Base-by-base conservation (phyloP, 495 filamentous ascomycete species). In the Penicillium cinerascens region DNA sequence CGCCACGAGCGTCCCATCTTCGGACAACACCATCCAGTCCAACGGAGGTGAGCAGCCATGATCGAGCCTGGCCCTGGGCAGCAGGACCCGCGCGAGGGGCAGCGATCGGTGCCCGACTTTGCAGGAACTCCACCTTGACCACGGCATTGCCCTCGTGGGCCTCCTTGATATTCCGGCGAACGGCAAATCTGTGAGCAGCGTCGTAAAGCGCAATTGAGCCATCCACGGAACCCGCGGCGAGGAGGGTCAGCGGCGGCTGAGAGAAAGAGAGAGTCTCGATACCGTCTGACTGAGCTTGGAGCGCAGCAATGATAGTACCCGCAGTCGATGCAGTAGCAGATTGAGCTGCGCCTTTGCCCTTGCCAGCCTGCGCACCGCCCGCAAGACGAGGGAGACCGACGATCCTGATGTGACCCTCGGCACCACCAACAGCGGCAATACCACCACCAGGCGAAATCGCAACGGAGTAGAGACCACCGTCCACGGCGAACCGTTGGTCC, bases 171-270 rank as follows among this genome's bases (percentile, higher is more conserved):
- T 92, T 84, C 43, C 87, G 73, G 33, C 93, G 78, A 36, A 92
- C 79, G 0, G 91, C 89, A 60, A 95, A 97, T 5, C 85, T 80
- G 44, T 90, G 85, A 29, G 88, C 81, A 0, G 85, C 82, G 69
- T 99, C 95, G 60, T 89, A 97, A 6, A 99, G 77, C 16, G 83
- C 88, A 59, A 99, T 92, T 36, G 79, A 87, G 37, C 92, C 91
- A 68, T 99, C 95, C 3, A 97, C 92, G 49, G 85, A 88, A 0
- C 91, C 92, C 0, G 91, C 85, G 2, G 93, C 95, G 13, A 99
- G 80, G 5, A 97, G 78, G 11, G 83, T 86, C 16, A 90, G 69
- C 0, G 86, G 85, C 7, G 85, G 81, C 16, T 84, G 78, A 0
- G 88, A 85, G 77, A 99, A 97, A 15, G 86, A 82, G 0, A 99